These are phyloP conservation scores for Balakata baccata DNA, from an alignment of 345 rosid species.

Conservation along the genomic window DNA sequence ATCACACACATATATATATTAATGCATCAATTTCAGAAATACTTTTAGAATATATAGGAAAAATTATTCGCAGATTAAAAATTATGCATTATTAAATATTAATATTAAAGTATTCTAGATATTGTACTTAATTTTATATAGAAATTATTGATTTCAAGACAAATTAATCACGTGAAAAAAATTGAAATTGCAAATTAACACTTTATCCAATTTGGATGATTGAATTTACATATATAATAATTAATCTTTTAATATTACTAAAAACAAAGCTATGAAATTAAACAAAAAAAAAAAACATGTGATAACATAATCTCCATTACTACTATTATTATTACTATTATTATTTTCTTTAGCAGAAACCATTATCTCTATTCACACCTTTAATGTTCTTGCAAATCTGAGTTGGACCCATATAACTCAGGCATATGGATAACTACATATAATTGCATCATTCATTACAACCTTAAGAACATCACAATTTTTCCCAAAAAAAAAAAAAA, in stretches of 20 bases:
- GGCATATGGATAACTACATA: slow-evolving; percentile 1
- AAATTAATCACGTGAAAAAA: too few relatives aligned
- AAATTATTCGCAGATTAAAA: too few relatives aligned
- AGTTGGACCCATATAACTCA: neutral
- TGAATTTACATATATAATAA: neutral
- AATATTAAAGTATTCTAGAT: too few relatives aligned
- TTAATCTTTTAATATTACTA: neutral
- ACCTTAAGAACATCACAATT: neutral
- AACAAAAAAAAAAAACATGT: neutral
- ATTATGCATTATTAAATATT: too few relatives aligned
- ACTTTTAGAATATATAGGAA: too few relatives aligned
- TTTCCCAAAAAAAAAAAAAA: neutral
- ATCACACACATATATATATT: too few relatives aligned
- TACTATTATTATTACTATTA: too few relatives aligned
- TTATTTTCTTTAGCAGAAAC: too few relatives aligned
- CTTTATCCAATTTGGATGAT: neutral
- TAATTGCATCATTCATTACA: slow-evolving; percentile 5
- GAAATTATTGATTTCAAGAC: too few relatives aligned
- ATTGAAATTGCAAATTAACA: too few relatives aligned
- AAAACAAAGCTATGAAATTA: neutral
- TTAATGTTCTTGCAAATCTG: neutral
- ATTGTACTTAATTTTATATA: too few relatives aligned
- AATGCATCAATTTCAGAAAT: too few relatives aligned
- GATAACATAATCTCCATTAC: neutral
- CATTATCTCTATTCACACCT: neutral